Evolutionary conservation across 306 rosid genomes (phyloP).

Genomic region (Sicyos baderoa): DNA sequence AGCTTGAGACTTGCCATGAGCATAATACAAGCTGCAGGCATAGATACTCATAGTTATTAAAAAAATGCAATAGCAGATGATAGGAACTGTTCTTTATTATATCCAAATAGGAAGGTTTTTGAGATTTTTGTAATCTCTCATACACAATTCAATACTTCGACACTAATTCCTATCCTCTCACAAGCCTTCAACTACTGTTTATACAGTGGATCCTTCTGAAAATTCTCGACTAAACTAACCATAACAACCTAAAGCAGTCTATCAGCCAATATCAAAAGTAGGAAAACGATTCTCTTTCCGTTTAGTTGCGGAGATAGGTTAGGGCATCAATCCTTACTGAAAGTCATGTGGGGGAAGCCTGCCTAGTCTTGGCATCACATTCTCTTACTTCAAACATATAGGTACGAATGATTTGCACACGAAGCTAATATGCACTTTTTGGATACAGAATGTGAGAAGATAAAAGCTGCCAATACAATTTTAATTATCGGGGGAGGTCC

Average conservation of each 20-base stretch:
- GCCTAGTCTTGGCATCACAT: not conserved
- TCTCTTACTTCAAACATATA: not conserved
- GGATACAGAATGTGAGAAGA: slow-evolving; percentile 29
- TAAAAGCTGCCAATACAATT: slow-evolving; percentile 26
- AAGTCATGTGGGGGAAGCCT: not conserved
- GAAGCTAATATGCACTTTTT: not conserved
- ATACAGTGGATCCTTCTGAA: too few species aligned
- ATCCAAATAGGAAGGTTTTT: too few species aligned
- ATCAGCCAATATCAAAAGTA: not conserved
- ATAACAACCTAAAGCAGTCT: too few species aligned
- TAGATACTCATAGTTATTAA: not conserved
- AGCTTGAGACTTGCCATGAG: not conserved
- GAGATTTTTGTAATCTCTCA: too few species aligned
- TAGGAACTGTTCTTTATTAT: too few species aligned
- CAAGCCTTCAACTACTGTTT: too few species aligned
- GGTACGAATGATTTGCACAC: not conserved
- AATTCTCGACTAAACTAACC: too few species aligned
- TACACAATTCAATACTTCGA: too few species aligned
- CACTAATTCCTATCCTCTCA: too few species aligned
- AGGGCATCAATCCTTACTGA: not conserved
- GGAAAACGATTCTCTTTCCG: not conserved
- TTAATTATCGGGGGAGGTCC: slow-evolving; percentile 41
- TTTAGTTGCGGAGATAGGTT: not conserved
- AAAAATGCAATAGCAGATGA: not conserved
- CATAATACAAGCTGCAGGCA: not conserved